A percentile compares a stretch with the other conserved stretches of the same genome.
Evolutionary conservation across 805 yeast genomes (phyloP).

Genomic region (Ogataea nonfermentans): DNA sequence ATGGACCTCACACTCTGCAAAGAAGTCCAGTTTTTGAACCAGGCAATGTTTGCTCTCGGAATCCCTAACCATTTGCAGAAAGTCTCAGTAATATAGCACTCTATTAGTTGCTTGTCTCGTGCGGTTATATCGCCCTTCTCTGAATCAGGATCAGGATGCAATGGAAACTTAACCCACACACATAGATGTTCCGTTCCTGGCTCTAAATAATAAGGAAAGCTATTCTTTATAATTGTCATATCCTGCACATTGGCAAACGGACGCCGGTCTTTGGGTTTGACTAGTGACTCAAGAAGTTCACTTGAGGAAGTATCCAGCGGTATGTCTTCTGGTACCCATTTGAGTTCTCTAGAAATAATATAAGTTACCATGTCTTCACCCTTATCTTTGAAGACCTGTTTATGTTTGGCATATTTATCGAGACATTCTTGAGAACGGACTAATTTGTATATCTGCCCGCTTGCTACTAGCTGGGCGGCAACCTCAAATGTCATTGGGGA

Average conservation of each 20-base stretch:
- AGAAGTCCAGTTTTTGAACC: constrained; percentile 74
- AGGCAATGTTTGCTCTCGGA: constrained; percentile 41
- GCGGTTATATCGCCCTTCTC: constrained; percentile 50
- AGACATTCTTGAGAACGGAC: constrained; percentile 47
- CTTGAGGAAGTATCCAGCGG: constrained; percentile 16
- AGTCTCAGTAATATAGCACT: constrained; percentile 45
- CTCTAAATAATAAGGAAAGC: constrained; percentile 66
- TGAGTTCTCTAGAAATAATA: constrained; percentile 45
- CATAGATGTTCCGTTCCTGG: constrained; percentile 53
- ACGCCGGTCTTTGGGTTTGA: constrained; percentile 34
- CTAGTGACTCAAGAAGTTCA: constrained; percentile 16
- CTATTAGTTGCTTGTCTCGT: constrained; percentile 41
- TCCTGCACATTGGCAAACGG: constrained; percentile 44
- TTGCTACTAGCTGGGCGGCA: constrained; percentile 36
- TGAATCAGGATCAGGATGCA: constrained; percentile 51
- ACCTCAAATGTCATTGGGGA: constrained; percentile 49
- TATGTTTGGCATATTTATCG: constrained; percentile 46
- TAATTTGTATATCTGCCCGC: constrained; percentile 45
- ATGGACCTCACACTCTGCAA: constrained; percentile 65
- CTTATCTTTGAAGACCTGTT: constrained; percentile 35
- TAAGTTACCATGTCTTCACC: constrained; percentile 46
- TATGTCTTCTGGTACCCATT: constrained; percentile 43
- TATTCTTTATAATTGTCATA: constrained; percentile 49
- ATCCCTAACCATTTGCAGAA: constrained; percentile 46
- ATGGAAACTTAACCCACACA: constrained; percentile 62